phyloP scores from a whole-genome alignment of 768 basidiomycete genomes.

The Agaricus bisporus region DNA sequence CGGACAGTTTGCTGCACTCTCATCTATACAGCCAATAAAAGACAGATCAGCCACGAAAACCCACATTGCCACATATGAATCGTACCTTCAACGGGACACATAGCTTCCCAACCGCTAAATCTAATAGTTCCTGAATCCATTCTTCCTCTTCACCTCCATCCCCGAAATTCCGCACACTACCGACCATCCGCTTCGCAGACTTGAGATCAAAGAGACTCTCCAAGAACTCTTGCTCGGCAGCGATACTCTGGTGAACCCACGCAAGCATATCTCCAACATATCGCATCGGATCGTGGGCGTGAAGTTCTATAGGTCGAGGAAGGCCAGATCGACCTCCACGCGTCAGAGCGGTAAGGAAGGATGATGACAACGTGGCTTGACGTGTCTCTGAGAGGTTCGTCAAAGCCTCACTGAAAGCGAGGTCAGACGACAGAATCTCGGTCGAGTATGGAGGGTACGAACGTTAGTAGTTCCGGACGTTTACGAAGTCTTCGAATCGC shows the following conservation, averaged over 20 bases:
- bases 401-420: slow-evolving; percentile 55
- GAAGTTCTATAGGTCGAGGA: slow-evolving; percentile 92
- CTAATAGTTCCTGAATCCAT: slow-evolving; percentile 76
- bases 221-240: slow-evolving; percentile 91
- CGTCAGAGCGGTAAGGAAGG: slow-evolving; percentile 84
- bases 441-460: slow-evolving; percentile 16
- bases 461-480: slow-evolving; percentile 77
- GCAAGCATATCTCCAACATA: slow-evolving; percentile 99
- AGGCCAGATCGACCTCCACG: slow-evolving; percentile 80
- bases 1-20: slow-evolving; percentile 92
- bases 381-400: slow-evolving; percentile 74
- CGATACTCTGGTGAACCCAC: slow-evolving; percentile 96
- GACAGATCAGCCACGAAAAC: neutral
- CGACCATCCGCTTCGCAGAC: slow-evolving; percentile 66
- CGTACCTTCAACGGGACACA: slow-evolving; percentile 83
- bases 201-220: slow-evolving; percentile 78
- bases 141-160: slow-evolving; percentile 61
- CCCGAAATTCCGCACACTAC: slow-evolving; percentile 53
- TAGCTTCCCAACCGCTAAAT: slow-evolving; percentile 74
- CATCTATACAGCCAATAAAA: slow-evolving; percentile 36
- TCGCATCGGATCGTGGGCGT: slow-evolving; percentile 94
- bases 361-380: slow-evolving; percentile 69
- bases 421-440: neutral
- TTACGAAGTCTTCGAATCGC: slow-evolving; percentile 68
- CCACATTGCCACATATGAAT: neutral